Base-by-base conservation (phyloP, 1,139 yeast species). In the Diutina catenulata region DNA sequence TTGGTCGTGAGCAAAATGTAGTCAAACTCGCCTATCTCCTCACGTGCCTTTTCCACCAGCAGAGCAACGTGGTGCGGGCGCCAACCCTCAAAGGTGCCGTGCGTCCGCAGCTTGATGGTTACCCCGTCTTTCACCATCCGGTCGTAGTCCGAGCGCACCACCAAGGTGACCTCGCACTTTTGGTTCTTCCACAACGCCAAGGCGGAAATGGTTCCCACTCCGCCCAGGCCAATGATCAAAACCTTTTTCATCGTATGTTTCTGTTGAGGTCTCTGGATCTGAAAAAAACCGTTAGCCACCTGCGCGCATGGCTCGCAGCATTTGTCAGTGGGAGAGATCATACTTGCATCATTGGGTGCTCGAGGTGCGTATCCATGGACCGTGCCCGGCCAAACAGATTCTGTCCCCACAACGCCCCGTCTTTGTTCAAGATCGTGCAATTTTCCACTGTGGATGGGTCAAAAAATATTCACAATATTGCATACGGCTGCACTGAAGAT, bases 171-270 rank as follows among this genome's bases (percentile, higher is more conserved):
- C 37, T 68, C 70, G 3, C 70, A 63, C 42, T 61, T 59, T 5
- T 66, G 58, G 33, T 59, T 60, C 33, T 48, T 46, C 40, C 68
- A 68, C 26, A 81, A 61, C 0, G 80, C 70, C 37, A 76, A 67
- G 0, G 87, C 79, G 5, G 80, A 79, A 35, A 81, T 68, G 29
- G 79, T 65, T 13, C 93, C 93, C 2, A 81, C 86, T 21, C 88
- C 87, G 8, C 87, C 87, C 46, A 78, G 62, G 9, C 87, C 87
- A 26, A 79, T 64, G n/a, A 74, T 55, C 23, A 77, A 60, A 3
- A 74, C 59, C 15, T 20, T 21, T 20, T 31, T 31, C 35, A 31
- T 31, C 6, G 11, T 13, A 14, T 7, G 15, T 19, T 29, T 28
- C n/a, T n/a, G n/a, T n/a, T n/a, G n/a, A n/a, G n/a, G n/a, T n/a